Evolutionary conservation across 225 moss, liverwort and hornwort species (phyloP), one percentile per base, ranked within the genome.

Genomic region (Antitrichia curtipendula): DNA sequence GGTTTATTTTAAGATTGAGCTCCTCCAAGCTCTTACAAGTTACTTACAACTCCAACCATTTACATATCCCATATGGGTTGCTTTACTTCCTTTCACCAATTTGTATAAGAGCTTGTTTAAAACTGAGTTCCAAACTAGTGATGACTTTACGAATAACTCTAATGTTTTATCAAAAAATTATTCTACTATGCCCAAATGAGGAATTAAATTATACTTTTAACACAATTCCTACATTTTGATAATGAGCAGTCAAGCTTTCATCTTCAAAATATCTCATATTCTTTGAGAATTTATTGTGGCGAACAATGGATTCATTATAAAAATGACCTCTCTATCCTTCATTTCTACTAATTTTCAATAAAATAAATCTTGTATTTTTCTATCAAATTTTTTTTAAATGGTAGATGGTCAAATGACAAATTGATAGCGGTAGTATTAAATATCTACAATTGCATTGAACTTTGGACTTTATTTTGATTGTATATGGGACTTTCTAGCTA

Each of bases 191-290:
- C 1, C 1, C 32, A 63, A 32, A 32, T 9, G 9, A 63, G 0
- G 19, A 18, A 1, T 64, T 0, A 18, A 34, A 64, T 34, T 64
- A 1, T 34, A 18, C 5, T 34, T 34, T 64, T 10, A 34, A 17
- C 3, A 34, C 0, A 36, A 20, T 36, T 10, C 19, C 3, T 36
- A 36, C 1, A 0, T 10, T 36, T 65, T 10, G 6, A 6, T 18
- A 36, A 36, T 10, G 3, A 19, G 34, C 1, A 1, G 5, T 34
- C 3, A 18, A 64, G 3, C 10, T 65, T 6, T 65, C 65, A 36
- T 36, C 19, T 65, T 36, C 20, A 20, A 19, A 65, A 10, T 6
- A 65, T 36, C 11, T 5, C 36, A 36, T 65, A 20, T 6, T 5
- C 20, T 65, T 13, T 19, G 36, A 65, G 5, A 16, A 11, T 19